Percentiles rank a stretch among this genome's conserved stretches.
Evolutionary conservation across 1,284 basidiomycete genomes (phyloP).

Genomic region (Cerrena zonata): DNA sequence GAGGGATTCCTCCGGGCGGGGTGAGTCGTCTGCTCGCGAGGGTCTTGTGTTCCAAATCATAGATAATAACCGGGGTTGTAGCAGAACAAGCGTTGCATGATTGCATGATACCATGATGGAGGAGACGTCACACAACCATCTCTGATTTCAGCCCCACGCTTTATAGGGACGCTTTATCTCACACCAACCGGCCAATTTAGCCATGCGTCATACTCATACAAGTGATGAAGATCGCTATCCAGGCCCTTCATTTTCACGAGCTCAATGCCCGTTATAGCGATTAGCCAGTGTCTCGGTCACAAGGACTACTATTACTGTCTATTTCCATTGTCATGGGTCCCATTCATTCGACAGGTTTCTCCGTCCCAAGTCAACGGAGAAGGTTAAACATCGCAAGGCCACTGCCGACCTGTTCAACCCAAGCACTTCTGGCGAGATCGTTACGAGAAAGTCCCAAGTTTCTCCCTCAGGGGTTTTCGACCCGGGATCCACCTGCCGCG

Average conservation of each 20-base stretch:
- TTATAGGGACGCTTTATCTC: constrained; percentile 8
- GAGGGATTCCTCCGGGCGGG: neutral
- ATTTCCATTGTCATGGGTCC: constrained; percentile 12
- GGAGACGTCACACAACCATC: neutral
- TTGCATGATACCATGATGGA: neutral
- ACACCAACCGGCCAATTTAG: constrained; percentile 1
- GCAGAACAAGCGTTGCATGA: neutral
- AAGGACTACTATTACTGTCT: constrained; percentile 1
- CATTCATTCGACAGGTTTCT: constrained; percentile 21
- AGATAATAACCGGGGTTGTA: neutral
- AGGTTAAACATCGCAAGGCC: constrained; percentile 24
- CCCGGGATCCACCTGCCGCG: neutral
- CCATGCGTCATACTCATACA: constrained; percentile 1
- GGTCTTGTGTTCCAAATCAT: neutral
- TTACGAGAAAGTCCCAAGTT: constrained; percentile 14
- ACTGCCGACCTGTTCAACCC: constrained; percentile 5
- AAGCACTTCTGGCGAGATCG: constrained; percentile 13
- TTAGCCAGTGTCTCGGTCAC: constrained; percentile 10
- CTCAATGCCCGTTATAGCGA: too few relatives aligned
- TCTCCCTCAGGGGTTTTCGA: constrained; percentile 4
- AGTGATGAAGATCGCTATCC: too few relatives aligned
- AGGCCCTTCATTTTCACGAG: too few relatives aligned
- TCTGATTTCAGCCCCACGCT: neutral
- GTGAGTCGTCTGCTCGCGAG: neutral
- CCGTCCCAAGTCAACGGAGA: constrained; percentile 18